phyloP scores from a whole-genome alignment of 345 rosid species.

The Moricandia arvensis region DNA sequence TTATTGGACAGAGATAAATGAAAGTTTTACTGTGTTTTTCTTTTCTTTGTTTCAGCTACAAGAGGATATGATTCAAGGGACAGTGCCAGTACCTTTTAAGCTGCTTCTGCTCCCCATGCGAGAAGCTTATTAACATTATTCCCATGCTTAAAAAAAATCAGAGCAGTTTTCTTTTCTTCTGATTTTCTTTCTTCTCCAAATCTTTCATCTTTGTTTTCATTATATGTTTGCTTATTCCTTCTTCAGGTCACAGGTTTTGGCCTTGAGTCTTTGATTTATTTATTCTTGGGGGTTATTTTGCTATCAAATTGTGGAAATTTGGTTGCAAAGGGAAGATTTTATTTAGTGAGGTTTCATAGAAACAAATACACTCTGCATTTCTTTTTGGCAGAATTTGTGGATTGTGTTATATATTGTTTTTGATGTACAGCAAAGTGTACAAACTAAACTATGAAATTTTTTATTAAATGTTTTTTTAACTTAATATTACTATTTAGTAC shows the following conservation, averaged over 20 bases:
- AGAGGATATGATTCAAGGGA: slow-evolving; percentile 49
- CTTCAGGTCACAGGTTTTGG: slow-evolving; percentile 26
- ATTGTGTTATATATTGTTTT: not conserved
- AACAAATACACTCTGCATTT: slow-evolving; percentile 3
- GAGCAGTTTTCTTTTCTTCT: slow-evolving; percentile 15
- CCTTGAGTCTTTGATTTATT: slow-evolving; percentile 40
- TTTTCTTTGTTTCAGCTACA: slow-evolving; percentile 24
- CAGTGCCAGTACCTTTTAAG: slow-evolving; percentile 80
- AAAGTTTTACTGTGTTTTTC: not conserved
- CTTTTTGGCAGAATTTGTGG: slow-evolving; percentile 1
- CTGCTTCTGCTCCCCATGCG: slow-evolving; percentile 79
- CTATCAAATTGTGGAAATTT: slow-evolving; percentile 34
- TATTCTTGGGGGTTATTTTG: slow-evolving; percentile 39
- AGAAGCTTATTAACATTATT: slow-evolving; percentile 36
- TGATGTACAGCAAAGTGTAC: slow-evolving; percentile 25
- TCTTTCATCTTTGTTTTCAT: slow-evolving; percentile 11
- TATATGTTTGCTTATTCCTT: slow-evolving; percentile 23
- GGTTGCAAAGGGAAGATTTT: slow-evolving; percentile 14
- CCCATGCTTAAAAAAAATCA: slow-evolving; percentile 29
- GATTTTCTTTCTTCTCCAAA: slow-evolving; percentile 16
- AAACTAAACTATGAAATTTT: slow-evolving; percentile 3
- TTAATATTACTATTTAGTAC: not conserved
- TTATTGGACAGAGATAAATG: not conserved
- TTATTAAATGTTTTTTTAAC: not conserved
- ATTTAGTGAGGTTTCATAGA: slow-evolving; percentile 3